Evolutionary conservation across 2,329 filamentous ascomycete species (phyloP), one percentile per base, ranked within the genome.

Genomic region (Lecanoromycetidae sp.): DNA sequence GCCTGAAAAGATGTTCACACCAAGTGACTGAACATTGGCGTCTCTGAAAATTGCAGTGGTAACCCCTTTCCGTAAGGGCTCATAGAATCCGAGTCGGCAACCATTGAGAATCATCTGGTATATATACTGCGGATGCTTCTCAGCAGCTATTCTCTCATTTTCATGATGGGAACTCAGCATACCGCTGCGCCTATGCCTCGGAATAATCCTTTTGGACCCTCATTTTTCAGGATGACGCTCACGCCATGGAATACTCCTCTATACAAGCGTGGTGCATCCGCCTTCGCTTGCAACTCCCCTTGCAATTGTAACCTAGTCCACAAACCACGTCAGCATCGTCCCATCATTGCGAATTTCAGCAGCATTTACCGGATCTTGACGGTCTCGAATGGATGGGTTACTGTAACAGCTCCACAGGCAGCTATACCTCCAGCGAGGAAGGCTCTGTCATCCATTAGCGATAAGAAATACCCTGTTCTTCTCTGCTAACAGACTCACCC

Each of bases 31-130:
- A 23, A 81, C 75, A n/a, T 74, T 72, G 26, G 76, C 63, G 62
- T 93, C 82, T 52, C 76, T 73, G 66, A 86, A 83, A 48, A 94
- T 64, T 41, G 84, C 68, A 5, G 69, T 72, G 1, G 87, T 81
- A 36, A 94, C 62, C 19, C 71, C 73, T 40, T 77, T 74, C 61
- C 91, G 86, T 67, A 96, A 78, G 4, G 91, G 91, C 63, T 98
- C 91, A 72, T 98, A 98, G 73, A 98, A 95, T 52, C 91, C 88
- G 46, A 98, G 72, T 46, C 91, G 86, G 67, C 88, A 98, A 59
- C 91, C 91, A 65, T 98, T 98, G 59, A 98, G 80, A 43, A 94
- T 78, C 60, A 96, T 79, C 69, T 98, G 91, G 70, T 98, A 98
- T 61, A 94, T 74, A 66, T 96, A 98, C 75, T 79, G 52, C 26